These are phyloP conservation scores for Diaporthe sp. DNA, from an alignment of 2,329 filamentous ascomycete species.

Conservation along the genomic window DNA sequence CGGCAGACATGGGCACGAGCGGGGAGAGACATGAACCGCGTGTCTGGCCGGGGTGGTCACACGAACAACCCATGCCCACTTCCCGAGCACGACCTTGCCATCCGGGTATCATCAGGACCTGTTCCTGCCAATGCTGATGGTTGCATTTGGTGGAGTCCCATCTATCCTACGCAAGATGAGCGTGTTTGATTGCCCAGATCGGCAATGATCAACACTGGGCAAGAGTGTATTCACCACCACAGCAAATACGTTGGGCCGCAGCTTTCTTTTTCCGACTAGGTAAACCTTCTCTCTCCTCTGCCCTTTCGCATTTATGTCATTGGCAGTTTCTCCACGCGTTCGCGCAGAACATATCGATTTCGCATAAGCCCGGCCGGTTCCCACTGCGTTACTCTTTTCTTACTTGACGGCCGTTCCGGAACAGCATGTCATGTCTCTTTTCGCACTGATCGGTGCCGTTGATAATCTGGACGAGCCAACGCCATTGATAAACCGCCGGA, in stretches of 20 bases:
- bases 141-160: constrained; percentile 9
- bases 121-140: background rate
- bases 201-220: constrained; percentile 6
- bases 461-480: constrained; percentile 36
- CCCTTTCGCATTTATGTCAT: background rate
- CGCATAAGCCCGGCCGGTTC: background rate
- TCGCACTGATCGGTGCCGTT: constrained; percentile 26
- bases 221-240: background rate
- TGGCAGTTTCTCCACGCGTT: background rate
- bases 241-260: background rate
- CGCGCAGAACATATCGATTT: background rate
- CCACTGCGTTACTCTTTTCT: background rate
- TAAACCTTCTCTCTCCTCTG: background rate
- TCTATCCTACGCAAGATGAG: constrained; percentile 7
- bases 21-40: constrained; percentile 1
- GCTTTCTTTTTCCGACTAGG: background rate
- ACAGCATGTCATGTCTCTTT: constrained; percentile 38
- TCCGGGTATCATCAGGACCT: background rate
- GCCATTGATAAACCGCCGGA: constrained; percentile 30
- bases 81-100: background rate
- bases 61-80: background rate
- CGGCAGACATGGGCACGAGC: constrained; percentile 21
- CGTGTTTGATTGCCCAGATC: background rate
- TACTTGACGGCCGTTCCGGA: background rate
- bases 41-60: background rate